A percentile compares a stretch with the other conserved stretches of the same genome.
Evolutionary conservation across 2,329 filamentous ascomycete species (phyloP).

Genomic region (Paramyrothecium roridum): DNA sequence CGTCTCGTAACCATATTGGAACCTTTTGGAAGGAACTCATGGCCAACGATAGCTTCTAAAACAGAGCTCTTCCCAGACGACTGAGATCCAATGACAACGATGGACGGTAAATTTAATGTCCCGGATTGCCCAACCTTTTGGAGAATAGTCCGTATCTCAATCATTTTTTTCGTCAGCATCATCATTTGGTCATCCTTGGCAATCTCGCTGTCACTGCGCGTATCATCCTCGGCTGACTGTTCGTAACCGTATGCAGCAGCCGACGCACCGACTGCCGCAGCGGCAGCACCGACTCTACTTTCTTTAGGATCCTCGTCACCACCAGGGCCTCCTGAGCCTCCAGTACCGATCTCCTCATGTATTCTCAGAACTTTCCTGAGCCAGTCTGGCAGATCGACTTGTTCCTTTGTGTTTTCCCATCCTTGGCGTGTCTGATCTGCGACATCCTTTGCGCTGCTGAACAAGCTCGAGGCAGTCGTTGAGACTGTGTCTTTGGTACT

Average conservation of each 20-base stretch:
- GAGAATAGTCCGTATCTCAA: slow-evolving; percentile 91
- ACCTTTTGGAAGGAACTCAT: slow-evolving; percentile 97
- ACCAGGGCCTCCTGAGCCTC: slow-evolving; percentile 44
- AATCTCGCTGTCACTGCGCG: slow-evolving; percentile 58
- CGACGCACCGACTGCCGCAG: slow-evolving; percentile 62
- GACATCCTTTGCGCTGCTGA: slow-evolving; percentile 70
- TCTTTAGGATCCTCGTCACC: slow-evolving; percentile 51
- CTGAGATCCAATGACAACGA: slow-evolving; percentile 98
- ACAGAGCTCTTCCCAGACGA: slow-evolving; percentile 98
- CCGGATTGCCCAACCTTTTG: slow-evolving; percentile 91
- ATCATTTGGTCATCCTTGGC: slow-evolving; percentile 98
- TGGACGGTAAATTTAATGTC: slow-evolving; percentile 84
- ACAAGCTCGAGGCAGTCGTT: slow-evolving; percentile 64
- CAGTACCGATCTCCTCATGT: slow-evolving; percentile 57
- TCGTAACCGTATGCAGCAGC: slow-evolving; percentile 79
- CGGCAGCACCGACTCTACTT: slow-evolving; percentile 58
- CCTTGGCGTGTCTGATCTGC: slow-evolving; percentile 76
- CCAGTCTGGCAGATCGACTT: slow-evolving; percentile 71
- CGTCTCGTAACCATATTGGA: slow-evolving; percentile 96
- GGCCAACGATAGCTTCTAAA: slow-evolving; percentile 92
- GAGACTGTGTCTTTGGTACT: slow-evolving; percentile 70
- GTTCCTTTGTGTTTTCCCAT: slow-evolving; percentile 80
- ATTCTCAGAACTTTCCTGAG: slow-evolving; percentile 67
- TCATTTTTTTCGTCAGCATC: slow-evolving; percentile 99
- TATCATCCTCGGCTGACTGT: slow-evolving; percentile 62